Percentiles rank a stretch among this genome's conserved stretches.
These are phyloP conservation scores for Xerocomellus chrysenteron DNA, from an alignment of 768 basidiomycete genomes.

Conservation along the genomic window DNA sequence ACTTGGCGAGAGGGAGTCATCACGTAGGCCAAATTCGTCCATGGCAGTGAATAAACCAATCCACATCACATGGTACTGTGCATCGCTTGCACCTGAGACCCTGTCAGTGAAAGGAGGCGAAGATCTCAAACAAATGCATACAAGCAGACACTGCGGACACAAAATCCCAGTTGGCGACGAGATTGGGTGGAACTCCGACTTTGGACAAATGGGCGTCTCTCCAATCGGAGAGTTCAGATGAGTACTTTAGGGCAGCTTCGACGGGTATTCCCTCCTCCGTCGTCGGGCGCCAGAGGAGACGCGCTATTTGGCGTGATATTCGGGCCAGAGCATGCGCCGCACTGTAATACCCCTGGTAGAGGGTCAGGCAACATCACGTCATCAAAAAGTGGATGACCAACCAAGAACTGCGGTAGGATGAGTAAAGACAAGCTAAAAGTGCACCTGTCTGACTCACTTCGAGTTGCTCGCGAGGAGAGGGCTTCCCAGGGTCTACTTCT, in stretches of 20 bases:
- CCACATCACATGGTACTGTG: constrained; percentile 92
- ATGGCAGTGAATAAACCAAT: constrained; percentile 78
- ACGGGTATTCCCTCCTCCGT: constrained; percentile 79
- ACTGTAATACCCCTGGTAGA: constrained; percentile 71
- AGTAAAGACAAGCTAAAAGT: constrained; percentile 3
- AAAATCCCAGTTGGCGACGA: constrained; percentile 89
- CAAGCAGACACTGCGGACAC: constrained; percentile 70
- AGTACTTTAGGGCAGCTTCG: constrained; percentile 57
- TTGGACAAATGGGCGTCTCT: constrained; percentile 68
- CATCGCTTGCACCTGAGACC: constrained; percentile 68
- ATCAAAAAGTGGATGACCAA: constrained; percentile 36
- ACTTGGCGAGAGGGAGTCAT: constrained; percentile 39
- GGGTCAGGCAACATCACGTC: constrained; percentile 8
- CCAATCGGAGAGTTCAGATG: constrained; percentile 65
- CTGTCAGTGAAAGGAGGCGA: background rate
- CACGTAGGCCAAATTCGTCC: constrained; percentile 81
- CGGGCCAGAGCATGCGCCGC: constrained; percentile 83
- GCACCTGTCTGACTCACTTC: constrained; percentile 50
- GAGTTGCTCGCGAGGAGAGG: constrained; percentile 74
- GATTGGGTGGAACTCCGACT: constrained; percentile 85
- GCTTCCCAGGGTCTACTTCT: constrained; percentile 50
- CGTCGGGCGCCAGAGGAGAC: constrained; percentile 75
- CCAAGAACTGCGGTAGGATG: constrained; percentile 55
- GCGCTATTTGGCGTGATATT: constrained; percentile 78
- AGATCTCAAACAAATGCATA: constrained; percentile 27